Evolutionary conservation across 305 asterid species (phyloP), one percentile per base, ranked within the genome.

Genomic region (Fraxinus baroniana): DNA sequence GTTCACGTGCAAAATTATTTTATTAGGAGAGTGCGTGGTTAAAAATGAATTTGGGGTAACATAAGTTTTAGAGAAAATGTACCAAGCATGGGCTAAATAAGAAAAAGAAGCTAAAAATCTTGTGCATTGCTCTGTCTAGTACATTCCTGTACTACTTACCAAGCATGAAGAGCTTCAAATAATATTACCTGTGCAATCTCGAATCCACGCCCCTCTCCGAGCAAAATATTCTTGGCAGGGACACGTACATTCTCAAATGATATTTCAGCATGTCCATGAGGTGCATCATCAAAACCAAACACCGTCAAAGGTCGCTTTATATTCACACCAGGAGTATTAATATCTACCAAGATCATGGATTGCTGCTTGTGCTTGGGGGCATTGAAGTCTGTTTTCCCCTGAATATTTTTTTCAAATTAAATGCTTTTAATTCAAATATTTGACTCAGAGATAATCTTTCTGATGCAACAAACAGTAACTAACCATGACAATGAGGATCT

Each of bases 191-290:
- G 99, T 74, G 99, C 99, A 83, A 95, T 95, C 87, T 95, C 99
- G 64, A 95, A 95, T 64, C 99, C 99, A 83, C 98, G 94, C 52
- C 99, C 99, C 90, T 95, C 98, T 15, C 99, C 99, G 20, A 93
- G 90, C 15, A 95, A 88, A 83, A 95, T 93, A 83, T 91, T 95
- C 81, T 80, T 89, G 84, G 92, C 86, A 4, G 97, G 94, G 79
- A 94, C 94, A 2, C 88, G 33, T 0, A 92, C 98, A 80, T 91
- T 90, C 91, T 93, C 93, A 55, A 95, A 94, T 74, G 84, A 74
- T 77, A 95, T 87, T 87, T 95, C 99, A 5, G 99, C 98, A 87
- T 95, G 99, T 49, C 99, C 99, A 64, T 95, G 99, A 57, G 99
- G 98, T 33, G 98, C 99, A 74, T 95, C 99, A 35, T 95, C 98